These are phyloP conservation scores for Zasmidium citrigriseum DNA, from an alignment of 2,329 filamentous ascomycete species.

Conservation along the genomic window DNA sequence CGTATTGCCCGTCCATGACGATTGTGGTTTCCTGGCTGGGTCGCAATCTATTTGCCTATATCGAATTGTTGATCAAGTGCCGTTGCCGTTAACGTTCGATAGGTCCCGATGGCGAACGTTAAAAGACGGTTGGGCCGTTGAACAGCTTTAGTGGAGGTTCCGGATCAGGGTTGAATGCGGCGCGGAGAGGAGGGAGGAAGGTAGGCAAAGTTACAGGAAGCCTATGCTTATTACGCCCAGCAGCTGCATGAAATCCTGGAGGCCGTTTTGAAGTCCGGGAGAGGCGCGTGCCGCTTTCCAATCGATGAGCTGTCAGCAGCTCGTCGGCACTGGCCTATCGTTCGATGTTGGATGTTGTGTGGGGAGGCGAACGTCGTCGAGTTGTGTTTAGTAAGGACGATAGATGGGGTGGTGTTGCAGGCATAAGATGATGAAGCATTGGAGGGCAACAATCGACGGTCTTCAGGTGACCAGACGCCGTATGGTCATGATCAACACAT, in stretches of 20 bases:
- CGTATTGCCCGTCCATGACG: slow-evolving; percentile 33
- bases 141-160: slow-evolving; percentile 18
- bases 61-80: slow-evolving; percentile 10
- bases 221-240: slow-evolving; percentile 25
- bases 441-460: not conserved
- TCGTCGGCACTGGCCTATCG: slow-evolving; percentile 14
- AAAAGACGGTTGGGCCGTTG: slow-evolving; percentile 16
- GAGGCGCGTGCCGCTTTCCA: slow-evolving; percentile 28
- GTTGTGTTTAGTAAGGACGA: not conserved
- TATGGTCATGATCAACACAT: slow-evolving; percentile 11
- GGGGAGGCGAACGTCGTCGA: slow-evolving; percentile 13
- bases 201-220: slow-evolving; percentile 16
- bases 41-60: slow-evolving; percentile 22
- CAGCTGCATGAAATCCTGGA: slow-evolving; percentile 20
- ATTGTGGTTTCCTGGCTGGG: slow-evolving; percentile 2
- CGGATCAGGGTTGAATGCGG: slow-evolving; percentile 20
- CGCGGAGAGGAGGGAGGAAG: slow-evolving; percentile 11
- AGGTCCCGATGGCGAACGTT: slow-evolving; percentile 11
- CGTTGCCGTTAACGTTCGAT: slow-evolving; percentile 19
- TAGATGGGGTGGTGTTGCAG: not conserved
- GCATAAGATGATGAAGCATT: not conserved
- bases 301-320: slow-evolving; percentile 22
- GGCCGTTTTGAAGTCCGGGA: slow-evolving; percentile 21
- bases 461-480: not conserved
- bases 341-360: slow-evolving; percentile 16